Base-by-base conservation (phyloP, 2,329 filamentous ascomycete species). In the Penicillium decumbens region DNA sequence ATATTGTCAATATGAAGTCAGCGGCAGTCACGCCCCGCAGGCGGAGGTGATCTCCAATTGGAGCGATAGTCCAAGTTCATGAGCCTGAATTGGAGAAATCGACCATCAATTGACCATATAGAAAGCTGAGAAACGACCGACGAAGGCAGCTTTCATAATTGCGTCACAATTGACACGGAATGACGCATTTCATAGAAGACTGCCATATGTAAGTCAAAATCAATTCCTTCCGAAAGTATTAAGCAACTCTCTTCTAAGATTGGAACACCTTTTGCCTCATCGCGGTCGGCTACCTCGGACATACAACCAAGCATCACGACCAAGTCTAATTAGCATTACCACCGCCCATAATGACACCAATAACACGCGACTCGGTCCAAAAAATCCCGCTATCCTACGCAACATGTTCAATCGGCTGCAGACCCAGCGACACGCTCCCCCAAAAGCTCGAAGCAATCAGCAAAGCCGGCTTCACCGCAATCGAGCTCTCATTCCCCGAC, bases 401-500 rank as follows among this genome's bases (percentile, higher is more conserved):
- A 8, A 68, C 70, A 25, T 75, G 72, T 57, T 75, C 72, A 9
- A 71, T 75, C 32, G 72, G 71, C 15, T 61, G 61, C 44, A 54
- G 61, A 8, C 50, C 61, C 4, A 60, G 59, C 25, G 65, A 73
- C 52, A 65, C 65, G 0, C 62, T 76, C 3, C 65, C 67, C 1
- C 56, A 56, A 9, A 74, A 70, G 44, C 67, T 75, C 6, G 55
- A 69, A 55, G 68, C 71, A 32, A 72, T 75, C 28, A 57, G 65
- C 27, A 49, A 58, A 32, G 71, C 72, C 3, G 69, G 70, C 6
- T 76, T 89, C 65, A 71, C 76, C 9, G 85, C 77, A 12, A 83
- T 91, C 50, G 88, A 91, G 67, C 79, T 91, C 6, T 83, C 83
- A 0, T 88, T 90, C 71, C 84, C 85, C 0, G 86, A 91, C 57